Evolutionary conservation across 768 basidiomycete genomes (phyloP).

Genomic region (Hericium rajendrae): DNA sequence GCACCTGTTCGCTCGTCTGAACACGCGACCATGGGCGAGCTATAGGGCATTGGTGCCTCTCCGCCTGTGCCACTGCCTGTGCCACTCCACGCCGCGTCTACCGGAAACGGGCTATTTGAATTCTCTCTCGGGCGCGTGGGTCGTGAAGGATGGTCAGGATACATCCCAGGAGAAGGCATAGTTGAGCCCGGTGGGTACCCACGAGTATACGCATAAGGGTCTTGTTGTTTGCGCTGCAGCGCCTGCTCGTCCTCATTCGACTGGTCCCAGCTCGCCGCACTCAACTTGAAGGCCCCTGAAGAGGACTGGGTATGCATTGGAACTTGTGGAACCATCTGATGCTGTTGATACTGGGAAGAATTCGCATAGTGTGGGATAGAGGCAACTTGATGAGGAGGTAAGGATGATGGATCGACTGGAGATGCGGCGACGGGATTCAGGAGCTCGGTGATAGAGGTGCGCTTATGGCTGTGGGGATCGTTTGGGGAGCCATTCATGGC

Average conservation of each 20-base stretch:
- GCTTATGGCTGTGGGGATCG: constrained; percentile 31
- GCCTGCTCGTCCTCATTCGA: constrained; percentile 25
- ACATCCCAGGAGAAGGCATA: constrained; percentile 13
- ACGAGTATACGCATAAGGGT: neutral
- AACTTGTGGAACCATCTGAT: constrained; percentile 7
- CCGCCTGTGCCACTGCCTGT: constrained; percentile 20
- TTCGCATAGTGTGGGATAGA: constrained; percentile 6
- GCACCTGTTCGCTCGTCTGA: constrained; percentile 51
- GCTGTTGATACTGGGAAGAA: constrained; percentile 13
- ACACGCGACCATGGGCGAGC: constrained; percentile 35
- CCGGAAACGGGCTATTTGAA: constrained; percentile 15
- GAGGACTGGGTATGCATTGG: constrained; percentile 3
- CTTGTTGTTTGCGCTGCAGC: constrained; percentile 5
- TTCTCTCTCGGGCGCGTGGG: constrained; percentile 13
- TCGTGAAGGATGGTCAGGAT: constrained; percentile 16
- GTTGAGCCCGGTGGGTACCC: constrained; percentile 1
- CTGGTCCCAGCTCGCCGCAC: constrained; percentile 52
- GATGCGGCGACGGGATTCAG: constrained; percentile 37
- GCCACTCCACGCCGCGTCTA: constrained; percentile 12
- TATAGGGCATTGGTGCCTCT: constrained; percentile 30
- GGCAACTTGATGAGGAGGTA: constrained; percentile 13
- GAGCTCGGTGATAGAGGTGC: constrained; percentile 40
- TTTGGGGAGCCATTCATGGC: constrained; percentile 31
- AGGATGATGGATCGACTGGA: constrained; percentile 19
- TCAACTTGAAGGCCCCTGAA: constrained; percentile 39